Evolutionary conservation across 495 filamentous ascomycete species (phyloP).

Genomic region (Podospora anserina): DNA sequence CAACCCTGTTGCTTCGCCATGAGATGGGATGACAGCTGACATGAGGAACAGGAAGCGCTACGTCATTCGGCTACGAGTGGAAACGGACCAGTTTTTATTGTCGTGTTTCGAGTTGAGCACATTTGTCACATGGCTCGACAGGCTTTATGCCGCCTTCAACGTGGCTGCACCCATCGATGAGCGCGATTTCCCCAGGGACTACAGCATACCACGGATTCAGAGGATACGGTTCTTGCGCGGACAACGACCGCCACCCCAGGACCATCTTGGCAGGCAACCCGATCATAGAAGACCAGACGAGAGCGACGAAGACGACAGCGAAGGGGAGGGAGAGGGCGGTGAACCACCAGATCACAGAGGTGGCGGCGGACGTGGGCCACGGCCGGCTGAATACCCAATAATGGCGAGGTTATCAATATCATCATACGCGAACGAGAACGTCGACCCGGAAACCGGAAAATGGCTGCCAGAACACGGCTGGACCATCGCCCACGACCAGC

Average conservation of each 20-base stretch:
- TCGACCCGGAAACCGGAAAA: slow-evolving; percentile 44
- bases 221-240: slow-evolving; percentile 38
- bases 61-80: slow-evolving; percentile 59
- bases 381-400: slow-evolving; percentile 24
- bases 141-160: slow-evolving; percentile 62
- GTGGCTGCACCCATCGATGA: slow-evolving; percentile 62
- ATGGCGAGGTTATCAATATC: slow-evolving; percentile 32
- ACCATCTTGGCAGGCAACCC: slow-evolving; percentile 26
- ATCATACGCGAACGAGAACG: slow-evolving; percentile 35
- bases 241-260: slow-evolving; percentile 28
- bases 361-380: slow-evolving; percentile 10
- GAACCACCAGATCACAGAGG: slow-evolving; percentile 15
- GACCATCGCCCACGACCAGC: slow-evolving; percentile 49
- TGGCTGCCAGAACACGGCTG: slow-evolving; percentile 48
- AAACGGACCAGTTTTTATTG: slow-evolving; percentile 63
- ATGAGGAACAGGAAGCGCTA: slow-evolving; percentile 44
- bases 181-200: slow-evolving; percentile 54
- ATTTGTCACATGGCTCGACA: slow-evolving; percentile 57
- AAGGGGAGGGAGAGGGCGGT: slow-evolving; percentile 17
- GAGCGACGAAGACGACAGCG: slow-evolving; percentile 17
- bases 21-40: slow-evolving; percentile 9
- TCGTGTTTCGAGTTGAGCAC: slow-evolving; percentile 51
- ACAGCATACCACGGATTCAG: slow-evolving; percentile 49
- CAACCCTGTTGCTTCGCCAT: background rate
- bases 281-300: slow-evolving; percentile 20